Percentiles rank a stretch among this genome's conserved stretches.
These are phyloP conservation scores for Aspergillus egyptiacus DNA, from an alignment of 495 filamentous ascomycete genomes.

Conservation along the genomic window DNA sequence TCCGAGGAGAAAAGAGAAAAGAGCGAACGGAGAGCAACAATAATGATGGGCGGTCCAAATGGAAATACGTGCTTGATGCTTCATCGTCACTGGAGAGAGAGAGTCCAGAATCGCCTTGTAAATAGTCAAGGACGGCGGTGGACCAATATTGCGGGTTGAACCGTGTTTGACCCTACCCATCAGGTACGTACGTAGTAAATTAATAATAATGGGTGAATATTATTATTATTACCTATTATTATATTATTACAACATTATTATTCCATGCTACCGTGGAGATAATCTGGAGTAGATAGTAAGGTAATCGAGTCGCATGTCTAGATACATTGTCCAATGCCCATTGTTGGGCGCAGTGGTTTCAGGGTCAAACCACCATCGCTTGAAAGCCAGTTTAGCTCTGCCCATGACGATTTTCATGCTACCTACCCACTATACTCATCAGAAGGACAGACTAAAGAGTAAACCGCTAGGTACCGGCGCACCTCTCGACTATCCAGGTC, in stretches of 20 bases:
- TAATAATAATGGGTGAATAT: too few species aligned
- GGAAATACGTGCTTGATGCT: conserved; percentile 4
- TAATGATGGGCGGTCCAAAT: conserved; percentile 10
- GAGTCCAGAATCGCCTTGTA: conserved; percentile 14
- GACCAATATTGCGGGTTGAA: conserved; percentile 1
- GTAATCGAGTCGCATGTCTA: too few species aligned
- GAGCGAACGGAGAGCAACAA: conserved; percentile 9
- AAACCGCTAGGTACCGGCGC: too few species aligned
- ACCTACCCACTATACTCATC: too few species aligned
- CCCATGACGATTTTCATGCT: too few species aligned
- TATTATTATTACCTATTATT: background rate
- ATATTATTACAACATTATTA: too few species aligned
- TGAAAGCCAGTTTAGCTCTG: background rate
- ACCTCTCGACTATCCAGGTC: too few species aligned
- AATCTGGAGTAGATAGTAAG: too few species aligned
- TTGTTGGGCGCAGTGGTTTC: conserved; percentile 5
- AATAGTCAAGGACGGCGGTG: background rate
- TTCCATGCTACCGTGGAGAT: too few species aligned
- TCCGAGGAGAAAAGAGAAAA: background rate
- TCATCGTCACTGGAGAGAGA: background rate
- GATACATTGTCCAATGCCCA: too few species aligned
- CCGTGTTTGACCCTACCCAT: background rate
- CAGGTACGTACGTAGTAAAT: background rate
- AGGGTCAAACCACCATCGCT: conserved; percentile 1
- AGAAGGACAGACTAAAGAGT: too few species aligned